These are phyloP conservation scores for Circinella umbellata DNA, from an alignment of 371 early-diverging fungal genomes.

Conservation along the genomic window DNA sequence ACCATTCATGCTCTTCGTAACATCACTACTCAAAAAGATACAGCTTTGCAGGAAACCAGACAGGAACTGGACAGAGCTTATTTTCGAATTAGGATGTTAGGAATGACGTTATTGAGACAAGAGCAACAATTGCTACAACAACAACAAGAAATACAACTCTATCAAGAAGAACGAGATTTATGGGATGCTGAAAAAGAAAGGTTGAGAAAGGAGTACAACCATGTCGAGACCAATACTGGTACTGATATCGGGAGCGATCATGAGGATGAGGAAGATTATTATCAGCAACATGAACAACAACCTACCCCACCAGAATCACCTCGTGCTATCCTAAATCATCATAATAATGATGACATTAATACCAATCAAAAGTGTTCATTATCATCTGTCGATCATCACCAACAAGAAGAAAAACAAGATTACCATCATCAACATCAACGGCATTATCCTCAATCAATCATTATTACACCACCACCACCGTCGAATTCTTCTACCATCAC, in stretches of 20 bases:
- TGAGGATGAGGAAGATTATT: neutral
- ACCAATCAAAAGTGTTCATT: neutral
- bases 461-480: neutral
- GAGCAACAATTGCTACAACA: slow-evolving; percentile 24
- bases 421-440: neutral
- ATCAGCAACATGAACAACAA: slow-evolving; percentile 11
- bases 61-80: slow-evolving; percentile 58
- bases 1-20: slow-evolving; percentile 48
- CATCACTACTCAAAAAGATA: slow-evolving; percentile 46
- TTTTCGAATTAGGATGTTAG: slow-evolving; percentile 40
- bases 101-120: slow-evolving; percentile 31
- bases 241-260: too few relatives aligned
- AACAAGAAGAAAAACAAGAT: too few relatives aligned
- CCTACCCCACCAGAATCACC: slow-evolving; percentile 24
- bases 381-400: neutral
- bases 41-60: slow-evolving; percentile 42
- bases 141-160: neutral
- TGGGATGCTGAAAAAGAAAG: too few relatives aligned
- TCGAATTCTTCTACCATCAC: neutral
- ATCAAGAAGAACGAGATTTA: neutral
- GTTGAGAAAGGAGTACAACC: too few relatives aligned
- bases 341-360: neutral
- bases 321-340: slow-evolving; percentile 9
- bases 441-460: neutral
- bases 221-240: too few relatives aligned